Percentiles rank a stretch among this genome's conserved stretches.
Conservation (phyloP, 345 rosid species). For the Microthlaspi erraticum region DNA sequence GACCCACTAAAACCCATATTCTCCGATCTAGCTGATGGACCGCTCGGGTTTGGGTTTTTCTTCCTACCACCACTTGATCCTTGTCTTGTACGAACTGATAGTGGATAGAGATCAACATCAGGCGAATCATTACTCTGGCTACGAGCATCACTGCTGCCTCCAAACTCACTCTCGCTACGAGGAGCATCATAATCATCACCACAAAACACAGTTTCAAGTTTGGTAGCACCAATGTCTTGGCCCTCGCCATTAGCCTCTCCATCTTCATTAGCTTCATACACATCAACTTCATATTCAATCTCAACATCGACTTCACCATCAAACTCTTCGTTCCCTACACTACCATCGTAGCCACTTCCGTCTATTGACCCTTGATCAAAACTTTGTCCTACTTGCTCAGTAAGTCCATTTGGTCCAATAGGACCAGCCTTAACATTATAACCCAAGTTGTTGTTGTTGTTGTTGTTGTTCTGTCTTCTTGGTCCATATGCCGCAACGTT, state of each 20-base stretch:
- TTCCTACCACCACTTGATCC: slow-evolving; percentile 4
- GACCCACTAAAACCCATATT: slow-evolving; percentile 1
- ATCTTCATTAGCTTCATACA: slow-evolving; percentile 7
- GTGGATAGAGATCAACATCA: slow-evolving; percentile 36
- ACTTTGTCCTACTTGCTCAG: slow-evolving; percentile 4
- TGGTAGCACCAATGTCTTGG: slow-evolving; percentile 4
- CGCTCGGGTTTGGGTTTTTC: background rate
- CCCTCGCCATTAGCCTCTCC: slow-evolving; percentile 19
- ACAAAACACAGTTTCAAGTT: slow-evolving; percentile 27
- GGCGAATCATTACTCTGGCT: slow-evolving; percentile 36
- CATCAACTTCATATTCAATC: slow-evolving; percentile 31
- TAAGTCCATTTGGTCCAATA: background rate
- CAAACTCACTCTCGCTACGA: slow-evolving; percentile 41
- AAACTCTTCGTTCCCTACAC: slow-evolving; percentile 16
- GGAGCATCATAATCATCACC: background rate
- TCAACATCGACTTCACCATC: slow-evolving; percentile 27
- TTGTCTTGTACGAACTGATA: slow-evolving; percentile 9
- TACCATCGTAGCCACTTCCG: slow-evolving; percentile 27
- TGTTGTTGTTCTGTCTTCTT: slow-evolving; percentile 29
- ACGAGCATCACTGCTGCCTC: slow-evolving; percentile 43
- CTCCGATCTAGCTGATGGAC: slow-evolving; percentile 6
- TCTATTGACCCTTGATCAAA: slow-evolving; percentile 31
- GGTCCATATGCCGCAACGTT: slow-evolving; percentile 5
- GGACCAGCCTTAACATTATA: slow-evolving; percentile 5
- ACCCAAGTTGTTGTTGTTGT: slow-evolving; percentile 28